phyloP scores from a whole-genome alignment of 2,329 filamentous ascomycete species.

The Penicillium sp. region DNA sequence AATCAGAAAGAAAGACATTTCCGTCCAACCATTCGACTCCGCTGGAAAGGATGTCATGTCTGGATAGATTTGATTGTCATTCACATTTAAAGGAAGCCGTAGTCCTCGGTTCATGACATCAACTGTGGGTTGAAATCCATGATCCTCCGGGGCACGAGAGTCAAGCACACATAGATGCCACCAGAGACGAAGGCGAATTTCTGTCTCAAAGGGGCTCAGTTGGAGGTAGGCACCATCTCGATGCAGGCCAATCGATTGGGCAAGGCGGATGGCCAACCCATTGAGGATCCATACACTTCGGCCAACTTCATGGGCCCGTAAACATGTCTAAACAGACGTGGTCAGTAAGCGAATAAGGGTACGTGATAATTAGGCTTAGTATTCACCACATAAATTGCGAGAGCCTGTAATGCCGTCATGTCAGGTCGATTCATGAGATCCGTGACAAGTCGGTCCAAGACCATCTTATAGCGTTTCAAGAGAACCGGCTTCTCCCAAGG shows the following conservation, averaged over 20 bases:
- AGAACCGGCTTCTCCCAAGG: constrained; percentile 5
- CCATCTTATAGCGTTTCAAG: constrained; percentile 12
- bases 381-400: constrained; percentile 19
- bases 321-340: constrained; percentile 50
- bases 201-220: constrained; percentile 55
- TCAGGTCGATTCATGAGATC: constrained; percentile 18
- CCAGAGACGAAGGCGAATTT: constrained; percentile 59
- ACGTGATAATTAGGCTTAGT: constrained; percentile 18
- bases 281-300: constrained; percentile 52
- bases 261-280: constrained; percentile 56
- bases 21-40: constrained; percentile 15
- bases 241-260: constrained; percentile 58
- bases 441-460: constrained; percentile 14
- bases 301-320: constrained; percentile 46
- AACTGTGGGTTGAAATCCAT: constrained; percentile 57
- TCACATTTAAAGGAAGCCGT: constrained; percentile 39
- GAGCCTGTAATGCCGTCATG: constrained; percentile 17
- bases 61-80: constrained; percentile 23
- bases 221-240: constrained; percentile 52
- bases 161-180: constrained; percentile 52
- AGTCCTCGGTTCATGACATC: constrained; percentile 46
- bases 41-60: constrained; percentile 14
- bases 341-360: constrained; percentile 32
- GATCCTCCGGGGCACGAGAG: constrained; percentile 55
- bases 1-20: constrained; percentile 20